Conservation (phyloP, 352 stramenopile species). For the Globisporangium acanthophoron region DNA sequence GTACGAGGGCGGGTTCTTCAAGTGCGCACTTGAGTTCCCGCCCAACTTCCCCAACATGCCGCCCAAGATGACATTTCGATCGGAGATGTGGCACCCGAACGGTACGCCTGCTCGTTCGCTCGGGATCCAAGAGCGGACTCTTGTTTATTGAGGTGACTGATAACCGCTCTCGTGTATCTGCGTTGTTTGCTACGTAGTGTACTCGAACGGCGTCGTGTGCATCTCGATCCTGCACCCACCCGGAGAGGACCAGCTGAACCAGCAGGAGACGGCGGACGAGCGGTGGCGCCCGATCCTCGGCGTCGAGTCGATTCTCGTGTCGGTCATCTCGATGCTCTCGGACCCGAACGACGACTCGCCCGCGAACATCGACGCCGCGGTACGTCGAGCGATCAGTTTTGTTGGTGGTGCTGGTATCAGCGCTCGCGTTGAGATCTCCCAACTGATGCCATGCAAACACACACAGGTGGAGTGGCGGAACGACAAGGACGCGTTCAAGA, state of each 20-base stretch:
- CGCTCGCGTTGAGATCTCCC: not conserved
- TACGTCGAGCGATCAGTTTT: conserved; percentile 36
- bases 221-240: conserved; percentile 99
- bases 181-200: conserved; percentile 67
- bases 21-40: conserved; percentile 96
- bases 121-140: not conserved
- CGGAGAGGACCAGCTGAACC: conserved; percentile 97
- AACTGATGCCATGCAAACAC: not conserved
- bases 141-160: not conserved
- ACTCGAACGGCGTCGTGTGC: conserved; percentile 97
- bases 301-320: conserved; percentile 94
- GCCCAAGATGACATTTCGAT: conserved; percentile 98
- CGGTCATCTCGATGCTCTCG: conserved; percentile 98
- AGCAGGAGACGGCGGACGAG: conserved; percentile 97
- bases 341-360: conserved; percentile 99
- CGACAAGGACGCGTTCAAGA: conserved; percentile 93
- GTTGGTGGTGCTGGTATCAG: not conserved
- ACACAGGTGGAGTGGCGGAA: conserved; percentile 86
- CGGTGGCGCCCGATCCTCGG: conserved; percentile 98
- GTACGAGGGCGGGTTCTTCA: conserved; percentile 98
- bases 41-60: conserved; percentile 98
- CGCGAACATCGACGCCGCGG: conserved; percentile 99
- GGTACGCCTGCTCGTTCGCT: conserved; percentile 34
- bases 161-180: too few species aligned
- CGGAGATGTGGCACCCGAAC: conserved; percentile 99